Percentiles rank a stretch among this genome's conserved stretches.
These are phyloP conservation scores for Bruguiera parviflora DNA, from an alignment of 345 rosid species.

Conservation along the genomic window DNA sequence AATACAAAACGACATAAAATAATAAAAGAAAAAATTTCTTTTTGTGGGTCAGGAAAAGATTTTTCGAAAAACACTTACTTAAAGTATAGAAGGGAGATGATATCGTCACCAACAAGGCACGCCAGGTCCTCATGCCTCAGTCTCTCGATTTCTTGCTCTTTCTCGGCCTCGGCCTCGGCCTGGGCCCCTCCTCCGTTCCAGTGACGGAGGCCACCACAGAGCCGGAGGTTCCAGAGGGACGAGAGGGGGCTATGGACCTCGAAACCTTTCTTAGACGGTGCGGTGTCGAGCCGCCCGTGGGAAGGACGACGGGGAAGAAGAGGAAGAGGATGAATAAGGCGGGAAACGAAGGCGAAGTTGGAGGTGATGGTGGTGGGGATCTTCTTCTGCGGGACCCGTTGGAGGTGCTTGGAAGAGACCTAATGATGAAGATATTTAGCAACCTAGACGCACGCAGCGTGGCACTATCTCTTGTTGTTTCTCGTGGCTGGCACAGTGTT, in stretches of 20 bases:
- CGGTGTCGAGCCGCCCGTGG: not conserved
- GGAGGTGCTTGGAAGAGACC: slow-evolving; percentile 49
- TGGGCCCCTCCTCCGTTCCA: not conserved
- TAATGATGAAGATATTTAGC: slow-evolving; percentile 46
- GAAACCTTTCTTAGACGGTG: not conserved
- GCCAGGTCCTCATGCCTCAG: too few relatives aligned
- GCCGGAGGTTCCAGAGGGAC: not conserved
- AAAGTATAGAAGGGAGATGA: too few relatives aligned
- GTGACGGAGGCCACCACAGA: not conserved
- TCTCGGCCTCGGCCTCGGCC: not conserved
- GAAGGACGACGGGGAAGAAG: slow-evolving; percentile 11
- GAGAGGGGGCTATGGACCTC: not conserved
- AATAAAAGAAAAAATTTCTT: too few relatives aligned
- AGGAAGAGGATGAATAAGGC: slow-evolving; percentile 15
- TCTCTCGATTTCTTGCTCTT: too few relatives aligned
- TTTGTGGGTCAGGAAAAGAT: too few relatives aligned
- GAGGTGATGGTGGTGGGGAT: slow-evolving; percentile 8
- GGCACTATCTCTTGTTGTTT: slow-evolving; percentile 52
- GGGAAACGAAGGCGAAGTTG: slow-evolving; percentile 1
- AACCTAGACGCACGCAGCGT: slow-evolving; percentile 67
- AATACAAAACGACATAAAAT: not conserved
- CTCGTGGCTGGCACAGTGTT: slow-evolving; percentile 49
- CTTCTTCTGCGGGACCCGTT: slow-evolving; percentile 35
- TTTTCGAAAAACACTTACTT: too few relatives aligned
- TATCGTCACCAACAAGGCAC: too few relatives aligned